Base-by-base conservation (phyloP, 2,329 filamentous ascomycete species). In the Claviceps arundinis region DNA sequence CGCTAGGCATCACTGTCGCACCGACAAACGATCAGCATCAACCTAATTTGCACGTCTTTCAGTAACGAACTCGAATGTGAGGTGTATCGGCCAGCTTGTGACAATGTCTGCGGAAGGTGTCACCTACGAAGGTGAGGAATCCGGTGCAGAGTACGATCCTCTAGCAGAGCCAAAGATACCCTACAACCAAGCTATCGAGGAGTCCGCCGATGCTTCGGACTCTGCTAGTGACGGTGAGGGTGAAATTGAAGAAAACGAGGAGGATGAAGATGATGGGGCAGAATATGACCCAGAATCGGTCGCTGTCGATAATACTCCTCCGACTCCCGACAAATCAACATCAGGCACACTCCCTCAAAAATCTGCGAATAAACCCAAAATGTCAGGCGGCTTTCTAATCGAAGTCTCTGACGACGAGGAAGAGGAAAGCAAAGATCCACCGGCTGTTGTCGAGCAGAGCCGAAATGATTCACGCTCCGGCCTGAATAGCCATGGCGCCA, bases 371-470 rank as follows among this genome's bases (percentile, higher is more conserved):
- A 84, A 84, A 65, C 80, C 76, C 37, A 80, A 79, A 65, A 78
- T 73, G 55, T 73, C 76, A 24, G 78, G 77, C 43, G 78, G 78
- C 45, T 82, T 82, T 66, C 67, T 81, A 62, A 72, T 81, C 59
- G 77, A 75, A 63, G 78, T 76, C 51, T 81, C 77, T 34, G 78
- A 81, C 57, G 76, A 78, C 37, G 78, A 80, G 59, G 77, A 78
- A 4, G 63, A 68, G 30, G 59, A 59, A 1, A 57, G 58, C 50
- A 61, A 63, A 37, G 13, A 40, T 9, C 22, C 48, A 17, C 62
- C 64, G 42, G 42, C 42, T 5, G 34, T 34, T 5, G 34, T 34
- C 2, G 22, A 46, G 13, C 49, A 38, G 30, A 40, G 42, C 40
- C 49, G 11, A 40, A 22, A 19, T 54, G 58, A 64, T 53, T 58